phyloP scores from a whole-genome alignment of 495 filamentous ascomycete genomes.

The Cryomyces minteri region DNA sequence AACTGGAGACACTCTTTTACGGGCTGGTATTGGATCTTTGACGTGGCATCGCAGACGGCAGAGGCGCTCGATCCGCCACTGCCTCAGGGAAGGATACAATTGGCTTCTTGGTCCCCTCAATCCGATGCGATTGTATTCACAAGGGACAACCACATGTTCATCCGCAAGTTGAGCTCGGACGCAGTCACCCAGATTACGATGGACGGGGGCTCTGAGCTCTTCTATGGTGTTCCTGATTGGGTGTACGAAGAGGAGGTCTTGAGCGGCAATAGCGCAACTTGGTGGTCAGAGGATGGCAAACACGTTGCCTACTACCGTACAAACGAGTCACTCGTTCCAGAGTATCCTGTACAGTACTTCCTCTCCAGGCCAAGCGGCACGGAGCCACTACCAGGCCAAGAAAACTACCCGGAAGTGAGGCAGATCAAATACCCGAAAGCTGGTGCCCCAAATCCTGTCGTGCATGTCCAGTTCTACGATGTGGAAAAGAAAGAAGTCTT shows the following conservation, averaged over 20 bases:
- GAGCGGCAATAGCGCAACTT: slow-evolving; percentile 59
- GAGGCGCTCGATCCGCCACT: slow-evolving; percentile 59
- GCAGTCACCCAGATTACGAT: slow-evolving; percentile 55
- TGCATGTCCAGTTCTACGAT: slow-evolving; percentile 78
- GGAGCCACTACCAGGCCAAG: slow-evolving; percentile 48
- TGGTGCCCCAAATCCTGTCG: slow-evolving; percentile 80
- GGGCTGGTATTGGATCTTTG: slow-evolving; percentile 81
- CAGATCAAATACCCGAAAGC: slow-evolving; percentile 97
- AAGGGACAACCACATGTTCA: slow-evolving; percentile 69
- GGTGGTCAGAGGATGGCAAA: slow-evolving; percentile 83
- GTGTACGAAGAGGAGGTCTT: slow-evolving; percentile 98
- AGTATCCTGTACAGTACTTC: slow-evolving; percentile 90
- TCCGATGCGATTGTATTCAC: slow-evolving; percentile 78
- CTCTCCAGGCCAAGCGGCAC: slow-evolving; percentile 70
- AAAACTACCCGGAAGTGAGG: slow-evolving; percentile 78
- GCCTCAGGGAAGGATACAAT: slow-evolving; percentile 49
- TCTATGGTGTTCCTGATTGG: slow-evolving; percentile 98
- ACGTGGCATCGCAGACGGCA: slow-evolving; percentile 64
- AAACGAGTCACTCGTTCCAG: slow-evolving; percentile 79
- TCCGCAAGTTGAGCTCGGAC: slow-evolving; percentile 48
- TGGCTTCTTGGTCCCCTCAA: slow-evolving; percentile 78
- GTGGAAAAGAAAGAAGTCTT: slow-evolving; percentile 64
- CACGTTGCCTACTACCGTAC: slow-evolving; percentile 83
- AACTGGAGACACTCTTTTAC: slow-evolving; percentile 86
- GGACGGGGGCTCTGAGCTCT: slow-evolving; percentile 71